Evolutionary conservation across 306 rosid species (phyloP), one percentile per base, ranked within the genome.

Genomic region (Acacia confusa): DNA sequence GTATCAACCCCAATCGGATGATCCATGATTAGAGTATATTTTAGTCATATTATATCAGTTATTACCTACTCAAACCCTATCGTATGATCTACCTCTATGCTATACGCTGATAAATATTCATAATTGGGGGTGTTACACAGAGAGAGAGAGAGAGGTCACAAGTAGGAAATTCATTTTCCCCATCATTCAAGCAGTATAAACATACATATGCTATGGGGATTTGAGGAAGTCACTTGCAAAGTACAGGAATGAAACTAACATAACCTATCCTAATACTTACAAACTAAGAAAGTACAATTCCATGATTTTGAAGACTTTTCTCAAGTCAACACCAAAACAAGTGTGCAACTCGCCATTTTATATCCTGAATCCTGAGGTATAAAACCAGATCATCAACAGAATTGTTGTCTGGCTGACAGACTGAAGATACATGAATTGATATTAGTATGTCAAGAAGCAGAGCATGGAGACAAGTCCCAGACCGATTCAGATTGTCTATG

Each of bases 401-500:
- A 4, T 45, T 65, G 61, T 66, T 40, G 13, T 71, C 20, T n/a
- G 77, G 72, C 58, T 30, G 13, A 79, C 27, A 41, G n/a, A 41
- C 74, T 11, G 76, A 82, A 65, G 27, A 58, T 28, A 28, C 82
- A 45, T 4, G 52, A 28, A 72, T 41, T 27, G 15, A 12, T 24
- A 75, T 36, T 24, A 19, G 27, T 5, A n/a, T 20, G 36, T 75
- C 76, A 79, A 16, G 55, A 74, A 70, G 20, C 60, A 24, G 44
- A 41, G 28, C 44, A 41, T 72, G 34, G 1, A 72, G 57, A 64
- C 2, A 9, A 70, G 11, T 57, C 28, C 68, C 64, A 69, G 36
- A 77, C 74, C 65, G 53, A 72, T 68, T 77, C 27, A 72, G 74
- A 74, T 60, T 80, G 81, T 77, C 70, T 43, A 50, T 41, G 24